phyloP scores from a whole-genome alignment of 2,329 filamentous ascomycete genomes.

The Aspergillus unguis region DNA sequence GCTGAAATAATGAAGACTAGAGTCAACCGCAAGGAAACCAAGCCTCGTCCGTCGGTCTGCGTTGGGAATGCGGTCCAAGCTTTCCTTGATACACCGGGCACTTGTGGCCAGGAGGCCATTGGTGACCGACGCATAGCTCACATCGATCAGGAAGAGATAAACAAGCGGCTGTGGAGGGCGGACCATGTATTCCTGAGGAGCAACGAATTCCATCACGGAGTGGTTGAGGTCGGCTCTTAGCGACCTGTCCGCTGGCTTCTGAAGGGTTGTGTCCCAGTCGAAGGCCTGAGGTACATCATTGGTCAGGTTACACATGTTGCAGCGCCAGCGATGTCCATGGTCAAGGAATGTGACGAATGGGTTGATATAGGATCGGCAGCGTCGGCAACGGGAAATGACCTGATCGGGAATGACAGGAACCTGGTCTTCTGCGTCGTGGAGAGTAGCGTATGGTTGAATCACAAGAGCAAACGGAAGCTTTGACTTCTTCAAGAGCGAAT shows the following conservation, averaged over 20 bases:
- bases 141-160: slow-evolving; percentile 92
- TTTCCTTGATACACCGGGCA: slow-evolving; percentile 90
- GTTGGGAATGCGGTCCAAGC: slow-evolving; percentile 95
- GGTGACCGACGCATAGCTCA: slow-evolving; percentile 85
- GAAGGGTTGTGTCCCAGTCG: slow-evolving; percentile 91
- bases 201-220: slow-evolving; percentile 95
- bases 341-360: slow-evolving; percentile 95
- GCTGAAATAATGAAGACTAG: slow-evolving; percentile 91
- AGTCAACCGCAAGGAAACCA: slow-evolving; percentile 93
- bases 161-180: slow-evolving; percentile 92
- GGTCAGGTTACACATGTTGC: slow-evolving; percentile 98
- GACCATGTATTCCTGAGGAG: slow-evolving; percentile 99
- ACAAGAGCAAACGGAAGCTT: slow-evolving; percentile 92
- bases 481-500: slow-evolving; percentile 93
- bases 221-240: slow-evolving; percentile 90
- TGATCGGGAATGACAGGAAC: slow-evolving; percentile 94
- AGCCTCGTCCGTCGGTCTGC: slow-evolving; percentile 87
- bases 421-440: slow-evolving; percentile 88
- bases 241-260: slow-evolving; percentile 90
- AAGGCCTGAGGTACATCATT: slow-evolving; percentile 99
- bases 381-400: slow-evolving; percentile 91
- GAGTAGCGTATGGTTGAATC: slow-evolving; percentile 89
- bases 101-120: slow-evolving; percentile 88
- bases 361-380: slow-evolving; percentile 97
- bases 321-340: slow-evolving; percentile 95